These are phyloP conservation scores for Xerocomus potaroensis DNA, from an alignment of 768 basidiomycete species.

Conservation along the genomic window DNA sequence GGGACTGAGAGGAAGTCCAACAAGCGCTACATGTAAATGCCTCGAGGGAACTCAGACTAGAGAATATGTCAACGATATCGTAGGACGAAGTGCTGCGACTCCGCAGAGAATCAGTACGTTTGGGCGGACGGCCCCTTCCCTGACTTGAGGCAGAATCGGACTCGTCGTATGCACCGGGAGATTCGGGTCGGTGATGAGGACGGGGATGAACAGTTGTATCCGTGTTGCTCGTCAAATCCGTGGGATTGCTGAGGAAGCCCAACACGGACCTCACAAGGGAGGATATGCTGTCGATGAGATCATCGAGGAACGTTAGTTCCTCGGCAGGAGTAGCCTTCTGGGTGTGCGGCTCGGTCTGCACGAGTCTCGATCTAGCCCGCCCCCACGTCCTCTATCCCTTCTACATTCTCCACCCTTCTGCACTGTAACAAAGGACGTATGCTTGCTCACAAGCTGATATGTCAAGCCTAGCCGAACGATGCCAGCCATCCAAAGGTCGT, in stretches of 20 bases:
- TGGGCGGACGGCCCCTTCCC: slow-evolving; percentile 3
- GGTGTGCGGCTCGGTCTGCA: neutral
- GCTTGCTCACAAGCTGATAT: slow-evolving; percentile 48
- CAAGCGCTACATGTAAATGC: slow-evolving; percentile 34
- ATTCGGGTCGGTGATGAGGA: neutral
- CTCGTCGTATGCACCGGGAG: slow-evolving; percentile 21
- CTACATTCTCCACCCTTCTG: slow-evolving; percentile 31
- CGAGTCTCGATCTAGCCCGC: slow-evolving; percentile 19
- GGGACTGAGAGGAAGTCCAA: slow-evolving; percentile 27
- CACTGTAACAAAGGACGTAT: slow-evolving; percentile 57
- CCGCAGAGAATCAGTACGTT: neutral
- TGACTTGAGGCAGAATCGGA: slow-evolving; percentile 12
- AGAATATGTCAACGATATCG: slow-evolving; percentile 34
- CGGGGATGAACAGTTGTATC: neutral
- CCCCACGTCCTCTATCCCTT: slow-evolving; percentile 6
- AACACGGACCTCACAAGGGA: slow-evolving; percentile 16
- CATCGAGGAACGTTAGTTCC: slow-evolving; percentile 13
- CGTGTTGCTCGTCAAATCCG: neutral
- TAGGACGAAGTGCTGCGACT: slow-evolving; percentile 18
- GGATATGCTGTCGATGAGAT: slow-evolving; percentile 15
- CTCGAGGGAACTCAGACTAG: slow-evolving; percentile 48
- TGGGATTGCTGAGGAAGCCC: slow-evolving; percentile 4
- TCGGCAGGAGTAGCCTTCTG: neutral
- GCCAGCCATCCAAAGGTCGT: slow-evolving; percentile 38
- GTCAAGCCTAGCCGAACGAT: slow-evolving; percentile 47